Evolutionary conservation across 345 rosid species (phyloP).

Genomic region (Populus nigra): DNA sequence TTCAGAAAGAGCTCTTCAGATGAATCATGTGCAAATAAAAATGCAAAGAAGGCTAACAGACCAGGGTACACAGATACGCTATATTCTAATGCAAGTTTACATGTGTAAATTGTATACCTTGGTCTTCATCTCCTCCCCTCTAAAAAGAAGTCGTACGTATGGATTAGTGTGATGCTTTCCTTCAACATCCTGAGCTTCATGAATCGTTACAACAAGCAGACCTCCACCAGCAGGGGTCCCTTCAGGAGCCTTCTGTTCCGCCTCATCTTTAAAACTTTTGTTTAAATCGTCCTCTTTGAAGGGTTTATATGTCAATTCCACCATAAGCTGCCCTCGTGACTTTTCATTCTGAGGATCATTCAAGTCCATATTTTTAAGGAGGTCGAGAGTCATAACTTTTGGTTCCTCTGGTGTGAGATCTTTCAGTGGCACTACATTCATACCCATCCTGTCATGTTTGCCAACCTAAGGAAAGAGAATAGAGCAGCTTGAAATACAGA

Average conservation of each 20-base stretch:
- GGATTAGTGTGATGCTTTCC: slow-evolving; percentile 96
- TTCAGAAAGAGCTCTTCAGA: neutral
- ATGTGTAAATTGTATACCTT: slow-evolving; percentile 43
- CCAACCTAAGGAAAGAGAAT: slow-evolving; percentile 53
- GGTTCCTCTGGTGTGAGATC: slow-evolving; percentile 71
- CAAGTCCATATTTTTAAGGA: slow-evolving; percentile 65
- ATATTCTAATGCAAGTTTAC: neutral
- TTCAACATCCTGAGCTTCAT: slow-evolving; percentile 85
- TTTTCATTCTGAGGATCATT: slow-evolving; percentile 63
- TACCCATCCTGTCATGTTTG: slow-evolving; percentile 90
- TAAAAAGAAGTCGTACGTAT: slow-evolving; percentile 57
- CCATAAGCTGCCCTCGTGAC: slow-evolving; percentile 67
- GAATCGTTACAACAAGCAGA: slow-evolving; percentile 71
- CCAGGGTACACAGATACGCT: neutral
- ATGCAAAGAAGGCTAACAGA: neutral
- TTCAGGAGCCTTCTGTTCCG: slow-evolving; percentile 71
- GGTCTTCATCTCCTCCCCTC: slow-evolving; percentile 78
- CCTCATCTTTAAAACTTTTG: slow-evolving; percentile 48
- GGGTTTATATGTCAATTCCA: slow-evolving; percentile 76
- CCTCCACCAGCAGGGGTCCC: slow-evolving; percentile 86
- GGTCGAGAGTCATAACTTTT: slow-evolving; percentile 58
- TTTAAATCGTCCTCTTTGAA: slow-evolving; percentile 69
- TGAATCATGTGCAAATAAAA: neutral
- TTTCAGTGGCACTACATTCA: slow-evolving; percentile 72
- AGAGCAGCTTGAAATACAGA: slow-evolving; percentile 1